Evolutionary conservation across 768 basidiomycete genomes (phyloP), one percentile per base, ranked within the genome.

Genomic region (Lactifluus hygrophoroides): DNA sequence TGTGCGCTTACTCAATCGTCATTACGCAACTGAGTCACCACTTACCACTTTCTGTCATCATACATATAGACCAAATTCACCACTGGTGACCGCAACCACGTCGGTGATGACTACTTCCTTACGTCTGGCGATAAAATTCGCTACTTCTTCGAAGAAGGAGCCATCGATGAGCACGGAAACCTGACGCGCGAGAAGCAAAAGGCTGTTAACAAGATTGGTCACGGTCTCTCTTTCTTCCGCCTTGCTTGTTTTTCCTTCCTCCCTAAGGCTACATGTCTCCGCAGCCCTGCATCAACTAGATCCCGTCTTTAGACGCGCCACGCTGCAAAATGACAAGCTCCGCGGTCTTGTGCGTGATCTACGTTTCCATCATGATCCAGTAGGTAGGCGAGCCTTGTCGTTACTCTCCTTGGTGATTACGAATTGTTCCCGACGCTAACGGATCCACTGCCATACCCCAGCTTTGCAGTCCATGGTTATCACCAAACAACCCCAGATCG

Each of bases 391-490:
- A 10, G 6, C 1, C 35, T 40, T 23, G 54, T 49, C 37, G 5
- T 34, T 42, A 45, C 13, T 11, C 27, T 19, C 25, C 5, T 23
- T 2, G 37, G 14, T 42, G 54, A 42, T 60, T 56, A 60, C 35
- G 54, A 60, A 38, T 46, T 34, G n/a, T 19, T 47, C 25, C 59
- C 54, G 59, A 50, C 37, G 9, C 49, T 42, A 34, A 60, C 59
- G 59, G 59, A 34, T 25, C 17, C 4, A 16, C 21, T 46, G 35
- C 52, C 40, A 28, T 32, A 14, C 14, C 54, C 30, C 64, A 88
- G 94, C 90, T 2, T 74, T 94, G 32, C 93, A 95, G 68, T 91
- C 89, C 2, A 96, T 96, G 94, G 77, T 95, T 32, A 99, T 98
- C 60, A 93, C 86, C 66, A 98, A 98, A 71, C 94, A 97, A 68